phyloP scores from a whole-genome alignment of 1,139 yeast species.

The Blastobotrys malaysiensis region DNA sequence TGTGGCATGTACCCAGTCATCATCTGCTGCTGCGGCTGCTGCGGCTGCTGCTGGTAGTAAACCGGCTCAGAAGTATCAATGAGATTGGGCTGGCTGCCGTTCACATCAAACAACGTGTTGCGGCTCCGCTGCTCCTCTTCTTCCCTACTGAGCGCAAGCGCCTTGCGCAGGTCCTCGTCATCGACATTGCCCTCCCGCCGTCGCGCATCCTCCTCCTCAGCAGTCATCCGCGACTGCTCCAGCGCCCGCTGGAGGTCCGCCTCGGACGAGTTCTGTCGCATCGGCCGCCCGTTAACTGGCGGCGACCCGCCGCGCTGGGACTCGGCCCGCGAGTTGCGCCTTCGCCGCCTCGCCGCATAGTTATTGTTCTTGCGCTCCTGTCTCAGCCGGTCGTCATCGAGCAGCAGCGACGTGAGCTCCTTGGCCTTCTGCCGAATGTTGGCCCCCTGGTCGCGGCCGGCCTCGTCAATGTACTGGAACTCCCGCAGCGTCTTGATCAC shows the following conservation, averaged over 20 bases:
- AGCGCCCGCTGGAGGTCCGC: constrained; percentile 80
- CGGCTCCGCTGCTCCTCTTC: constrained; percentile 55
- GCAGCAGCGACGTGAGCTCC: constrained; percentile 71
- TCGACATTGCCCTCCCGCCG: constrained; percentile 55
- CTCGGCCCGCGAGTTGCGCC: constrained; percentile 9
- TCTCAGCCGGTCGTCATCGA: constrained; percentile 77
- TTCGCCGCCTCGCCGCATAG: constrained; percentile 7
- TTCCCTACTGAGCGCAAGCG: constrained; percentile 76
- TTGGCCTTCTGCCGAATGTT: constrained; percentile 86
- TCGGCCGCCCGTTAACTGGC: not conserved
- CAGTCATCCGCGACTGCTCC: constrained; percentile 76
- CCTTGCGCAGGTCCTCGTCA: constrained; percentile 74
- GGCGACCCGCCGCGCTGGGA: not conserved
- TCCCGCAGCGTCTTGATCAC: constrained; percentile 88
- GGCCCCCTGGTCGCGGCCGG: constrained; percentile 83
- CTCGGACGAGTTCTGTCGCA: constrained; percentile 36
- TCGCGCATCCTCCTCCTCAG: constrained; percentile 73
- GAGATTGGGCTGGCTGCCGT: constrained; percentile 28
- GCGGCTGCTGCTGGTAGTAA: constrained; percentile 15
- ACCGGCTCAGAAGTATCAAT: constrained; percentile 21
- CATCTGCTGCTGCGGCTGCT: constrained; percentile 20
- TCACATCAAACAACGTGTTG: constrained; percentile 24
- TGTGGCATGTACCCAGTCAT: constrained; percentile 17
- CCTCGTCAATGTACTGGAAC: constrained; percentile 77
- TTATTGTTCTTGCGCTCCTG: constrained; percentile 48